Conservation (phyloP, 352 stramenopile genomes). For the Phytopythium chamaehyphon region DNA sequence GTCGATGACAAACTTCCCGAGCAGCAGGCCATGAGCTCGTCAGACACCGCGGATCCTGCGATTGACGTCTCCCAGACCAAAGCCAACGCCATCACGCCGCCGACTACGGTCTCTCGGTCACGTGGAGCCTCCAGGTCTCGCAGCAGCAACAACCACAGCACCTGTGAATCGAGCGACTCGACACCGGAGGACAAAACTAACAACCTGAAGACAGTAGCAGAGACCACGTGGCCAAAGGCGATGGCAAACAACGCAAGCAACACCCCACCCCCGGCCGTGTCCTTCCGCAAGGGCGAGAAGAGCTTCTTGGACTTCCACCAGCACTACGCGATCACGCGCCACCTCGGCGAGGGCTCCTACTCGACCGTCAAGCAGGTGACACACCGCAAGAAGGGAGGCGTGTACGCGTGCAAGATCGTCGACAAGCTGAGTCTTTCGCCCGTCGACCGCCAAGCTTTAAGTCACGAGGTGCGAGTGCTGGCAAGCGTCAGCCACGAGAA, state of each 20-base stretch:
- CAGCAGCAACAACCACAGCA: constrained; percentile 1
- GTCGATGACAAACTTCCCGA: constrained; percentile 12
- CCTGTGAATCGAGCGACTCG: constrained; percentile 1
- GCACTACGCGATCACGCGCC: constrained; percentile 71
- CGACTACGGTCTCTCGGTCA: background rate
- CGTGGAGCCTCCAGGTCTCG: background rate
- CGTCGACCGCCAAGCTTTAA: constrained; percentile 64
- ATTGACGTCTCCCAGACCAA: background rate
- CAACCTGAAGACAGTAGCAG: background rate
- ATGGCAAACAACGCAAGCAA: background rate
- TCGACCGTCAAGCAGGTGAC: constrained; percentile 87
- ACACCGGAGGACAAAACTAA: background rate
- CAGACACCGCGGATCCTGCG: constrained; percentile 8
- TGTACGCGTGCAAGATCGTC: constrained; percentile 82
- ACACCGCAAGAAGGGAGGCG: constrained; percentile 65
- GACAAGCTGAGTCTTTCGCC: constrained; percentile 74
- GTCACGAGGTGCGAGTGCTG: constrained; percentile 71
- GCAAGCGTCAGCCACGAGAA: constrained; percentile 77
- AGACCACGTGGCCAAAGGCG: background rate
- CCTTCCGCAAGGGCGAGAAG: constrained; percentile 72
- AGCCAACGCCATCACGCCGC: background rate
- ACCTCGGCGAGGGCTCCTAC: constrained; percentile 85
- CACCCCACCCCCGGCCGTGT: constrained; percentile 25
- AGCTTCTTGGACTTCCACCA: constrained; percentile 83
- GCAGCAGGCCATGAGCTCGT: constrained; percentile 16